phyloP scores from a whole-genome alignment of 2,329 filamentous ascomycete genomes.

The Emergomyces orientalis region DNA sequence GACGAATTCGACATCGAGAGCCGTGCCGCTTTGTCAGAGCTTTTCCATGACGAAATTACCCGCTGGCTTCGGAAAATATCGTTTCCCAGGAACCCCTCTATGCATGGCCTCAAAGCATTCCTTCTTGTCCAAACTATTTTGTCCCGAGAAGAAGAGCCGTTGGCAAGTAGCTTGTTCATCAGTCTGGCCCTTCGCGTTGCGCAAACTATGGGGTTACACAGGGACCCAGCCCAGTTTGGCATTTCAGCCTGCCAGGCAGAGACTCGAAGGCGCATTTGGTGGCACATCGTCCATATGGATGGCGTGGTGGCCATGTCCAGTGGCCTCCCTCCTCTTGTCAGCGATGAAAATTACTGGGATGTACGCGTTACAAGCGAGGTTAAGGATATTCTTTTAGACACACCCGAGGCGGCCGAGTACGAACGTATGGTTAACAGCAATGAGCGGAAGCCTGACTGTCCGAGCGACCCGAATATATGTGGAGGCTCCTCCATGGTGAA shows the following conservation, averaged over 20 bases:
- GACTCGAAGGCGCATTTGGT: slow-evolving; percentile 39
- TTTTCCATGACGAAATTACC: slow-evolving; percentile 36
- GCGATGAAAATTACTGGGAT: slow-evolving; percentile 42
- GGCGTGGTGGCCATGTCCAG: slow-evolving; percentile 43
- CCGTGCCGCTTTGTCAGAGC: slow-evolving; percentile 30
- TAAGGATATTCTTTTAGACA: slow-evolving; percentile 37
- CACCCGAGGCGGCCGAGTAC: slow-evolving; percentile 30
- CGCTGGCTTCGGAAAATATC: slow-evolving; percentile 35
- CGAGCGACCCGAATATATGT: slow-evolving; percentile 35
- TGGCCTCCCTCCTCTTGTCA: slow-evolving; percentile 39
- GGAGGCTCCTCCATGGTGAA: slow-evolving; percentile 35
- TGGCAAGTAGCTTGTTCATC: slow-evolving; percentile 42
- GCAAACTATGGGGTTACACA: slow-evolving; percentile 41
- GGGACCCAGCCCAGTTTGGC: slow-evolving; percentile 41
- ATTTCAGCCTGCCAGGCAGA: slow-evolving; percentile 38
- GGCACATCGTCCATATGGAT: slow-evolving; percentile 43
- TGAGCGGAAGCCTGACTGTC: slow-evolving; percentile 30
- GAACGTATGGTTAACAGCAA: slow-evolving; percentile 26
- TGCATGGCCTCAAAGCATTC: slow-evolving; percentile 40
- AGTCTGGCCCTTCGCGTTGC: slow-evolving; percentile 40
- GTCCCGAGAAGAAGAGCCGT: slow-evolving; percentile 40
- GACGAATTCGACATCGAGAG: slow-evolving; percentile 31
- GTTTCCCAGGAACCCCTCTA: slow-evolving; percentile 38
- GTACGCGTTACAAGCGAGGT: slow-evolving; percentile 40
- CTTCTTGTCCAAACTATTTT: slow-evolving; percentile 40